Percentiles rank a stretch among this genome's conserved stretches.
Conservation (phyloP, 768 basidiomycete genomes). For the Pholiota microspora region DNA sequence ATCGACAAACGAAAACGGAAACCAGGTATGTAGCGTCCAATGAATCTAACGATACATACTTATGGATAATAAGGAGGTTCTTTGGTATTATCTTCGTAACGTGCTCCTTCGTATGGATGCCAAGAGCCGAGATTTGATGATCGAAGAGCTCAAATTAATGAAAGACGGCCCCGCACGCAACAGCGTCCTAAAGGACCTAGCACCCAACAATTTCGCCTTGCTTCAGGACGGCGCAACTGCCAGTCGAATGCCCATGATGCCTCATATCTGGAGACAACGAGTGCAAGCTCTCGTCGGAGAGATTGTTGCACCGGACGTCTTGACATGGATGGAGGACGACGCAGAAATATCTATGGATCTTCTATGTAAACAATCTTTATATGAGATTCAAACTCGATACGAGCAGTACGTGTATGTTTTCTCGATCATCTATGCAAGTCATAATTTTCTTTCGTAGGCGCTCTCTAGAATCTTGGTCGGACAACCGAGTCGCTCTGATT, state of each 20-base stretch:
- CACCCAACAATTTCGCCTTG: not conserved
- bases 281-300: constrained; percentile 30
- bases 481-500: constrained; percentile 31
- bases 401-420: constrained; percentile 30
- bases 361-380: constrained; percentile 42
- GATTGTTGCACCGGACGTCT: constrained; percentile 42
- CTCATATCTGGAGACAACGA: constrained; percentile 31
- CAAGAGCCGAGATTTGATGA: constrained; percentile 16
- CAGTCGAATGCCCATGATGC: constrained; percentile 14
- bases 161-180: constrained; percentile 17
- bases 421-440: not conserved
- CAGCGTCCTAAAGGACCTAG: constrained; percentile 13
- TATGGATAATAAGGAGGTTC: constrained; percentile 21
- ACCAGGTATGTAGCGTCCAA: constrained; percentile 6
- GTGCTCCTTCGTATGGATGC: constrained; percentile 23
- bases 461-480: constrained; percentile 27
- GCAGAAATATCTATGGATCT: constrained; percentile 36
- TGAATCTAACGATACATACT: not conserved
- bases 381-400: constrained; percentile 43
- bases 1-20: constrained; percentile 34
- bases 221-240: not conserved
- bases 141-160: constrained; percentile 19
- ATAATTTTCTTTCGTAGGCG: constrained; percentile 29
- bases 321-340: constrained; percentile 60
- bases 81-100: constrained; percentile 27